Evolutionary conservation across 2,329 filamentous ascomycete species (phyloP).

Genomic region (Sporothrix brasiliensis): DNA sequence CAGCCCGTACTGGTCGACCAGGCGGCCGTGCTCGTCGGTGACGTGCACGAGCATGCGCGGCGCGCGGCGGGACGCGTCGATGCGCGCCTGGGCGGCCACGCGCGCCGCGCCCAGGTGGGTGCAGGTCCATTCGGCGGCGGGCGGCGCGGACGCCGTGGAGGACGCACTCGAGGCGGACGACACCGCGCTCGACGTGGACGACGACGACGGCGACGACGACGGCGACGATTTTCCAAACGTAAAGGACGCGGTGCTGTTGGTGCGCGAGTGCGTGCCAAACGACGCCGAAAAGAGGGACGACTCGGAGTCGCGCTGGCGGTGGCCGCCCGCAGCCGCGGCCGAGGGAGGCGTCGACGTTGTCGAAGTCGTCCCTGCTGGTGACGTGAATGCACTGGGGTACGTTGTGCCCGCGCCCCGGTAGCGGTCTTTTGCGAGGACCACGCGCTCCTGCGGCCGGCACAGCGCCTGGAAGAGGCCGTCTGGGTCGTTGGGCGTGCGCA

Average conservation of each 20-base stretch:
- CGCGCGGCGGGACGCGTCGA: conserved; percentile 59
- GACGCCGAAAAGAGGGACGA: conserved; percentile 27
- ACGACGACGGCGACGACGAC: not conserved
- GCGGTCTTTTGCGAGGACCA: conserved; percentile 56
- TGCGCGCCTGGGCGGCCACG: conserved; percentile 65
- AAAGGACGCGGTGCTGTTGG: conserved; percentile 29
- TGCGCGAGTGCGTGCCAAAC: conserved; percentile 29
- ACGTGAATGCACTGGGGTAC: not conserved
- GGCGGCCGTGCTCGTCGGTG: conserved; percentile 53
- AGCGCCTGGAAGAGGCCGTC: conserved; percentile 70
- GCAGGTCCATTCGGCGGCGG: conserved; percentile 20
- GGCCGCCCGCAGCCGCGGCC: not conserved
- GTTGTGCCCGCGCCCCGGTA: conserved; percentile 38
- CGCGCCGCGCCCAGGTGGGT: conserved; percentile 56
- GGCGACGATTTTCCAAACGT: not conserved
- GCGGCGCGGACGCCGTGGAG: not conserved
- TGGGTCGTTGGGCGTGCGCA: conserved; percentile 70
- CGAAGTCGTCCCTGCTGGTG: not conserved
- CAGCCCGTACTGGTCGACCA: conserved; percentile 58
- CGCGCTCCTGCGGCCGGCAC: conserved; percentile 63
- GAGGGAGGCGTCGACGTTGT: not conserved
- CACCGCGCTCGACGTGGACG: not conserved
- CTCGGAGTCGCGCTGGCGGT: conserved; percentile 25
- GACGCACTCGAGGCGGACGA: not conserved
- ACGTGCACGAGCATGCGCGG: conserved; percentile 64